These are phyloP conservation scores for Ephemerocybe angulata DNA, from an alignment of 768 basidiomycete species.

Conservation along the genomic window DNA sequence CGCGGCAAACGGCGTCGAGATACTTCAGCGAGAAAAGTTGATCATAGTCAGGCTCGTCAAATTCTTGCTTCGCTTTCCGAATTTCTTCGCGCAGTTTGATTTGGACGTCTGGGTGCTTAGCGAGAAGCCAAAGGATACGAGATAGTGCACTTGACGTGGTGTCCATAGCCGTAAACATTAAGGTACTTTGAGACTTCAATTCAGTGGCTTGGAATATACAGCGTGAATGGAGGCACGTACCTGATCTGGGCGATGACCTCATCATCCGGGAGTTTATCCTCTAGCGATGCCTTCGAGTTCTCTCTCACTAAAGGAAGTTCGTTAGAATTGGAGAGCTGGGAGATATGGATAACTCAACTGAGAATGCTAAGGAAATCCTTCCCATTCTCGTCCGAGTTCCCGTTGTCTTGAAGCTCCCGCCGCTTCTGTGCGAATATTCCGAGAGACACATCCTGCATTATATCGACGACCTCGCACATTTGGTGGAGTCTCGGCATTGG, in stretches of 20 bases:
- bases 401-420: conserved; percentile 25
- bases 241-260: conserved; percentile 38
- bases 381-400: conserved; percentile 24
- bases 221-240: conserved; percentile 13
- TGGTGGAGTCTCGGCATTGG: conserved; percentile 28
- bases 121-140: conserved; percentile 30
- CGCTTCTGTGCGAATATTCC: conserved; percentile 36
- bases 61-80: conserved; percentile 21
- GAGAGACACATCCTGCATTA: conserved; percentile 33
- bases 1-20: conserved; percentile 38
- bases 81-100: conserved; percentile 34
- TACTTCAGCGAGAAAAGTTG: conserved; percentile 33
- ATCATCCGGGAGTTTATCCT: conserved; percentile 29
- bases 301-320: conserved; percentile 32
- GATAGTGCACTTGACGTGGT: conserved; percentile 38
- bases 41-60: conserved; percentile 31
- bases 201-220: background rate
- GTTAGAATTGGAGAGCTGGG: background rate
- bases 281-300: conserved; percentile 28
- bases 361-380: conserved; percentile 44
- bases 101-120: conserved; percentile 34
- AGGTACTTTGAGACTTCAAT: conserved; percentile 22
- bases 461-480: conserved; percentile 28
- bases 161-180: conserved; percentile 42
- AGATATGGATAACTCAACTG: background rate